Evolutionary conservation across 331 rosid species (phyloP), one percentile per base, ranked within the genome.

Genomic region (Saraca asoca): DNA sequence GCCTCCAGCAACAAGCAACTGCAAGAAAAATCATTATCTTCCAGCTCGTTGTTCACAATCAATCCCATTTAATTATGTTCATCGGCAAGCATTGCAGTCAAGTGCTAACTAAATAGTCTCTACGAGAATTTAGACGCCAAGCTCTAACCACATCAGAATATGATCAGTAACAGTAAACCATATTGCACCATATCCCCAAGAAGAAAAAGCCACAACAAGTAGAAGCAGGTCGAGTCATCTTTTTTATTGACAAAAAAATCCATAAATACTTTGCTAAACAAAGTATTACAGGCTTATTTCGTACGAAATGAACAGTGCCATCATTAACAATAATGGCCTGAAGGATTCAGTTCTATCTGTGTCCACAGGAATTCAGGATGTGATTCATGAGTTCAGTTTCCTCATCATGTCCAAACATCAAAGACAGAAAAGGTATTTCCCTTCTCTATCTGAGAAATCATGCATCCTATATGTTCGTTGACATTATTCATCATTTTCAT

Each of bases 1-100:
- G 38, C 98, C 98, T 53, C 98, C 95, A 64, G 98, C 94, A 78
- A 93, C 96, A 70, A 93, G 98, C 81, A 86, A 65, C 96, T 85
- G 85, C 81, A 78, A 62, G 52, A 3, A 60, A 70, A 71, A 10
- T 35, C 12, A 8, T 24, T 24, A 24, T 24, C 31, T 24, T 24
- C 31, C 31, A 1, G 31, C 31, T 24, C 31, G 1, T 24, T 24
- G 31, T 24, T 24, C 31, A 24, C 31, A 19, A 35, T 62, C 56
- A 73, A 34, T 37, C 12, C 9, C 59, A 43, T 38, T 35, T 43
- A 39, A 39, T 38, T 12, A 35, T 33, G 35, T 48, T 35, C 49
- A 69, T 68, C 42, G n/a, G 31, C 71, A 66, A 5, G 53, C 10
- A 52, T 14, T 66, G 4, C 57, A 68, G 14, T 48, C 17, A n/a